phyloP scores from a whole-genome alignment of 176 grass and related monocot species.

The Elaeis guineensis region DNA sequence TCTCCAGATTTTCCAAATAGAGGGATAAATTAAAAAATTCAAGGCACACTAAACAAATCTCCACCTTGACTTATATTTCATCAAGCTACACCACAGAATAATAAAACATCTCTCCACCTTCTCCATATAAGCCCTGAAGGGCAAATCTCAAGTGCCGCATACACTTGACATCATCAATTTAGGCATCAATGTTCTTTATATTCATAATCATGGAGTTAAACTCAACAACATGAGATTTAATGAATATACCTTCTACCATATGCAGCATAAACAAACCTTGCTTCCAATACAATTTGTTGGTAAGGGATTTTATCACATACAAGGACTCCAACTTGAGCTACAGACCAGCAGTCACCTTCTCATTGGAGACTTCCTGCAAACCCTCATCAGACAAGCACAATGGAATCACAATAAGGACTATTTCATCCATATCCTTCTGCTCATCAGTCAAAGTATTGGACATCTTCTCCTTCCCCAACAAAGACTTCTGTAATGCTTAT shows the following conservation, averaged over 20 bases:
- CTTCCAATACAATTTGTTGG: background rate
- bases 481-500: no score
- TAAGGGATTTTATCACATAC: background rate
- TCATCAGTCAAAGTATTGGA: background rate
- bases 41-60: no score
- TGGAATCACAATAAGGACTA: background rate
- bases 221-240: no score
- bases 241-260: no score
- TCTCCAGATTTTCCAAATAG: no score
- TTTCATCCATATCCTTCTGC: background rate
- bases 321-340: background rate
- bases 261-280: background rate
- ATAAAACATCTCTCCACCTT: no score
- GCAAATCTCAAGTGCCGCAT: no score
- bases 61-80: no score
- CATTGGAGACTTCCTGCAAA: background rate
- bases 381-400: background rate
- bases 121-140: no score
- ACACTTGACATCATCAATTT: background rate
- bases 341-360: background rate
- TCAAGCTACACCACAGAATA: no score
- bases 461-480: background rate
- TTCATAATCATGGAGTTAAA: background rate
- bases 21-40: no score
- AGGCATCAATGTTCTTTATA: background rate